Evolutionary conservation across 805 yeast species (phyloP).

Genomic region (Starmerella bombi): DNA sequence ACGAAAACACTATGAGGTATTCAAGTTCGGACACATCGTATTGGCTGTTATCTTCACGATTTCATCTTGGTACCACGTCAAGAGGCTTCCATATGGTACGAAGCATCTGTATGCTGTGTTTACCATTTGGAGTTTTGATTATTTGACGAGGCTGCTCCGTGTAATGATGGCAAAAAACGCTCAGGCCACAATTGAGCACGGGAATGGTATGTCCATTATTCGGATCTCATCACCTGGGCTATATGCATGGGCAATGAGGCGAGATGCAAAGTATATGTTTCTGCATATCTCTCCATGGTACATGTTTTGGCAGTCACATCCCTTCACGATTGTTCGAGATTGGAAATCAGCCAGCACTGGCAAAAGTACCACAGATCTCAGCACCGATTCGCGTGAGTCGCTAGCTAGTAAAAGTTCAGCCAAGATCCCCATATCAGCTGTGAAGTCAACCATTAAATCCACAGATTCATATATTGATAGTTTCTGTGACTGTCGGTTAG

Average conservation of each 20-base stretch:
- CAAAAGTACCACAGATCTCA: no score
- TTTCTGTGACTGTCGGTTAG: not conserved
- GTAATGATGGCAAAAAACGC: slow-evolving; percentile 40
- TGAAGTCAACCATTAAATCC: not conserved
- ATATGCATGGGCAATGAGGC: slow-evolving; percentile 34
- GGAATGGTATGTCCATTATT: slow-evolving; percentile 26
- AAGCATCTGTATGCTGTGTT: slow-evolving; percentile 20
- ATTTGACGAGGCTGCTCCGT: slow-evolving; percentile 42
- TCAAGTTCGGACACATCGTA: slow-evolving; percentile 42
- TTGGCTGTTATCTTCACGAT: slow-evolving; percentile 43
- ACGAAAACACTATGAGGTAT: slow-evolving; percentile 42
- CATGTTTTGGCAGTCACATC: slow-evolving; percentile 57
- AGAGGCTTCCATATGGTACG: slow-evolving; percentile 11
- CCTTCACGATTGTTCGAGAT: slow-evolving; percentile 38
- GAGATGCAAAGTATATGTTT: slow-evolving; percentile 45
- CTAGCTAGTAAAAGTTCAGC: not conserved
- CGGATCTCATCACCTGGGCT: slow-evolving; percentile 30
- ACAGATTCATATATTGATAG: not conserved
- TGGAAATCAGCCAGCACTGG: no score
- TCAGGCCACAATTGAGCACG: slow-evolving; percentile 18
- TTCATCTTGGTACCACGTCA: slow-evolving; percentile 45
- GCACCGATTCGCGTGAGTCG: not conserved
- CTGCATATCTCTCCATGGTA: slow-evolving; percentile 39
- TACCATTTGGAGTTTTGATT: slow-evolving; percentile 59
- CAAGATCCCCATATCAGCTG: not conserved